These are phyloP conservation scores for Plicaturopsis crispa DNA, from an alignment of 768 basidiomycete genomes.

Conservation along the genomic window DNA sequence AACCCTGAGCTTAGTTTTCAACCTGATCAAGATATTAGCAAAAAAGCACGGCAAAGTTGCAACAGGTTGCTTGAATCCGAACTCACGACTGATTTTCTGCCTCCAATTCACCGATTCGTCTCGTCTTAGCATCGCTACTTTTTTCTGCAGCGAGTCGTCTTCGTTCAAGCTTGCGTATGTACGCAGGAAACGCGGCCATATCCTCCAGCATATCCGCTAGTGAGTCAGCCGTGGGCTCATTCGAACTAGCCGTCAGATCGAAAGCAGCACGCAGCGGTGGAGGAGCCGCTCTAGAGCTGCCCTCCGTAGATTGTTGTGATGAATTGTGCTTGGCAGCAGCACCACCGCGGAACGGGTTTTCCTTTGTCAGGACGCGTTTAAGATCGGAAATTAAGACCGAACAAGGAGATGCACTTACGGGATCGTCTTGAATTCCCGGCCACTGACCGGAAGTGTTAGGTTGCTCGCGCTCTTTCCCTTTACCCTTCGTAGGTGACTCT, in stretches of 20 bases:
- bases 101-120: slow-evolving; percentile 21
- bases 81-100: slow-evolving; percentile 8
- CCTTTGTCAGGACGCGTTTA: neutral
- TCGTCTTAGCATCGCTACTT: slow-evolving; percentile 24
- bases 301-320: neutral
- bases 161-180: slow-evolving; percentile 31
- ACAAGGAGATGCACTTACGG: too few relatives aligned
- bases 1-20: neutral
- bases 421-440: too few relatives aligned
- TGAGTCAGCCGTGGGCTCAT: slow-evolving; percentile 14
- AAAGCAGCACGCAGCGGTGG: slow-evolving; percentile 14
- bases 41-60: neutral
- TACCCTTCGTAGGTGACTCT: too few relatives aligned
- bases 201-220: slow-evolving; percentile 13
- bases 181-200: slow-evolving; percentile 13
- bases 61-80: neutral
- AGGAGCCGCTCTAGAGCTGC: slow-evolving; percentile 5
- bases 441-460: too few relatives aligned
- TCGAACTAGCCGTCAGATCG: slow-evolving; percentile 6
- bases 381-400: too few relatives aligned
- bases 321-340: neutral
- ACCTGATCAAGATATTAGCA: neutral
- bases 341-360: neutral
- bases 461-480: too few relatives aligned
- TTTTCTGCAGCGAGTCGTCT: slow-evolving; percentile 26